Base-by-base conservation (phyloP, 1,284 basidiomycete species). In the Boletus sp. region DNA sequence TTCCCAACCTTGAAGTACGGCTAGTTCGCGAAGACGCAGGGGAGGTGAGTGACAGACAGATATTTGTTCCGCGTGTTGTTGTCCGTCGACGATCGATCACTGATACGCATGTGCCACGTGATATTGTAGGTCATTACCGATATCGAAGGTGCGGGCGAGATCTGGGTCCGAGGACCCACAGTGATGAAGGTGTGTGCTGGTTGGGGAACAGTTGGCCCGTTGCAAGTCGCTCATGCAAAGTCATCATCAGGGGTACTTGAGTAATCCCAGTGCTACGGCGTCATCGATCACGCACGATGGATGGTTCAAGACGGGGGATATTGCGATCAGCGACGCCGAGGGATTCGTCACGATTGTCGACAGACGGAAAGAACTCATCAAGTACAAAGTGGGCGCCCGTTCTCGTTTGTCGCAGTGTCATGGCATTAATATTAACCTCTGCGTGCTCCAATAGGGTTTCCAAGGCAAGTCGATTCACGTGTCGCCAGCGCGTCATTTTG, bases 271-370 rank as follows among this genome's bases (percentile, higher is more conserved):
- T 14, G 88, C 89, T 6, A 92, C 88, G 0, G 65, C 66, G 10
- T 74, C 80, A 8, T 67, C 81, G 4, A 86, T 92, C 55, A 90
- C 85, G 0, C 62, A 70, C 1, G 82, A 88, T 50, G 76, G 79
- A 3, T 94, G 87, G 87, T 86, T 91, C 73, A 89, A 87, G 72
- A 93, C 88, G 0, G 90, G 90, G 1, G 90, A 93, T 64, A 77
- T 91, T 38, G 82, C 76, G 0, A 66, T 76, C 10, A 65, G 76
- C 8, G 84, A 88, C 54, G 55, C 65, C 3, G 80, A 89, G 2
- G 89, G 88, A 0, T 82, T 69, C 54, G 82, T 76, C 55, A 75
- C 70, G 40, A 80, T 88, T 43, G 78, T 88, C 2, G 85, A 88
- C 58, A 66, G 86, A 36, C 75, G 80, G 54, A 92, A 92, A 58